These are phyloP conservation scores for Claviceps citrina DNA, from an alignment of 2,329 filamentous ascomycete genomes.

Conservation along the genomic window DNA sequence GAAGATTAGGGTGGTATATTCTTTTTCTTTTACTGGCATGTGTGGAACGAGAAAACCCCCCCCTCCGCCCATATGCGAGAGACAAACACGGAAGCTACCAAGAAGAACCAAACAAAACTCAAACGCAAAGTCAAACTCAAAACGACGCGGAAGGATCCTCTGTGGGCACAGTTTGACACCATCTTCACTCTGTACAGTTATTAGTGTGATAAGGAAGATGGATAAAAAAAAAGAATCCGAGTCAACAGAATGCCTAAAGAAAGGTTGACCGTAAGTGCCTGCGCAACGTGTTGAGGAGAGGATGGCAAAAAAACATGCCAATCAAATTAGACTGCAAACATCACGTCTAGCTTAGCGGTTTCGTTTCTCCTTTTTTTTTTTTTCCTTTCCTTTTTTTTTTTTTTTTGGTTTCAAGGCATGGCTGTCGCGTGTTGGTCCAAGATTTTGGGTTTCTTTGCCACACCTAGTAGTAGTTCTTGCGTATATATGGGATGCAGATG, in stretches of 20 bases:
- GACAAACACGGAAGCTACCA: no score
- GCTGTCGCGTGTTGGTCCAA: no score
- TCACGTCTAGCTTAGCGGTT: constrained; percentile 7
- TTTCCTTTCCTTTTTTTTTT: not conserved
- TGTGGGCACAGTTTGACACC: constrained; percentile 1
- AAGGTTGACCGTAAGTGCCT: constrained; percentile 3
- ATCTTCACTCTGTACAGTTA: constrained; percentile 2
- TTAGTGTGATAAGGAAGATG: not conserved
- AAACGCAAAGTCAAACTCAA: no score
- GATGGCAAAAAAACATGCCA: not conserved
- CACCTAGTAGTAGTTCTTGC: no score
- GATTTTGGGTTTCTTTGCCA: no score
- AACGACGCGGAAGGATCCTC: not conserved
- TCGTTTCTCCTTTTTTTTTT: not conserved
- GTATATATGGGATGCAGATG: no score
- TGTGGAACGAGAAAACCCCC: no score
- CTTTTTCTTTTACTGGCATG: no score
- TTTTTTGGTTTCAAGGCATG: constrained; percentile 4
- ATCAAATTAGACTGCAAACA: constrained; percentile 6
- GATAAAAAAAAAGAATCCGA: not conserved
- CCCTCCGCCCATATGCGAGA: no score
- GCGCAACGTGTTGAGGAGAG: not conserved
- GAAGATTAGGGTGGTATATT: no score
- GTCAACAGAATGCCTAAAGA: constrained; percentile 3
- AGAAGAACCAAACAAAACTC: not conserved